Conservation (phyloP, 345 rosid genomes). For the Acer negundo region DNA sequence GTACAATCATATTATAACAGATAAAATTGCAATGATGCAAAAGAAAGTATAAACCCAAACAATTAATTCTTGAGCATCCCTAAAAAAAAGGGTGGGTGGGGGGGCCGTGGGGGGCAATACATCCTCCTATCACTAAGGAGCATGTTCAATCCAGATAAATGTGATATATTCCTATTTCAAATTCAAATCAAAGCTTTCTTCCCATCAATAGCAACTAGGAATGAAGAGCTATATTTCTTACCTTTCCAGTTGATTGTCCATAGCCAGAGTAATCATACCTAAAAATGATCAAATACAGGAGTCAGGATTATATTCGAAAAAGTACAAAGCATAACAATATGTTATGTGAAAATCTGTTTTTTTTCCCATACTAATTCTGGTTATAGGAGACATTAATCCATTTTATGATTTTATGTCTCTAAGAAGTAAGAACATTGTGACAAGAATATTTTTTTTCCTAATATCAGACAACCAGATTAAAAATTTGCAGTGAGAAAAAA, state of each 20-base stretch:
- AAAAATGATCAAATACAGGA: constrained; percentile 20
- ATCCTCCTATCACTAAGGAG: neutral
- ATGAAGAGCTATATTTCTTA: constrained; percentile 29
- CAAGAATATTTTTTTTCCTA: neutral
- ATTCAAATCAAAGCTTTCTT: neutral
- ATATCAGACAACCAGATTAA: neutral
- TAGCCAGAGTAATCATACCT: constrained; percentile 98
- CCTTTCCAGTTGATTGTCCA: constrained; percentile 96
- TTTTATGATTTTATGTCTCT: neutral
- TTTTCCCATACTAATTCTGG: neutral
- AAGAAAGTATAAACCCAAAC: neutral
- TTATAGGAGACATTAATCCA: neutral
- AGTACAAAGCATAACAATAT: constrained; percentile 8
- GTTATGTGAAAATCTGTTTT: neutral
- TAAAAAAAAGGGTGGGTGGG: neutral
- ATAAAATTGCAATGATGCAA: neutral
- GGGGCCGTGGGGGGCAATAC: too few relatives aligned
- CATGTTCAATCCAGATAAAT: neutral
- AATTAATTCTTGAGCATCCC: neutral
- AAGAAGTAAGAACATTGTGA: neutral
- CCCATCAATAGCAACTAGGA: constrained; percentile 20
- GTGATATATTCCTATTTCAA: neutral
- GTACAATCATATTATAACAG: neutral
- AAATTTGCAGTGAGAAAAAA: neutral
- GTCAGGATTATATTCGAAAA: constrained; percentile 18